Evolutionary conservation across 495 filamentous ascomycete genomes (phyloP), one percentile per base, ranked within the genome.

Genomic region (Cudoniella acicularis): DNA sequence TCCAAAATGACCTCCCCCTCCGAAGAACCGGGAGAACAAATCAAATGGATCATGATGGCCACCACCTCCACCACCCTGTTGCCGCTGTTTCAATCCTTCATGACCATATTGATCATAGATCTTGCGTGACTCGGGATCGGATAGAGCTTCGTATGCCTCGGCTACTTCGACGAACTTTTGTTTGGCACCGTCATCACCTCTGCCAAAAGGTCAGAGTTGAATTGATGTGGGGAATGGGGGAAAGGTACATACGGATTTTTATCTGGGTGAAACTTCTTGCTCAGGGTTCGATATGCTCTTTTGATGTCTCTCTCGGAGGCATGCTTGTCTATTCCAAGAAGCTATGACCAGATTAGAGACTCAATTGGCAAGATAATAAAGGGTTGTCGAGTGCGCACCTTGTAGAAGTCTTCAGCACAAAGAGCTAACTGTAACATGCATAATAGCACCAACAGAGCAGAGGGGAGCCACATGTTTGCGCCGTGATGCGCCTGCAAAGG

Each of bases 31-130:
- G 48, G 86, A 91, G 80, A 99, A 99, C 22, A 99, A 75, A 69
- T 99, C 94, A 75, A 99, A 98, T 17, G 94, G 94, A 69, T 98
- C 92, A 72, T 96, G 86, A 51, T 79, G 76, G 8, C 79, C 77
- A 22, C 79, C 79, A 2, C 84, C 81, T 11, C 73, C 75, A 52
- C 87, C 87, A 23, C 88, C 87, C 62, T 88, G 83, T 59, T 89
- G 82, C 64, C 92, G 91, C 69, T 94, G 87, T 64, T 90, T 83
- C 36, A 97, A 76, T 8, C 92, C 94, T 52, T 96, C 92, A 65
- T 96, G 89, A 48, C 94, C 94, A 72, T 95, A 90, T 68, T 94
- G 88, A 72, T 99, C 92, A 81, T 99, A 99, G 69, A 98, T 90
- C 57, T 87, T 84, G 55, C 94, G 90, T 20, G 85, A 83, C 57